phyloP scores from a whole-genome alignment of 352 stramenopile genomes.

The Globisporangium alternatum region DNA sequence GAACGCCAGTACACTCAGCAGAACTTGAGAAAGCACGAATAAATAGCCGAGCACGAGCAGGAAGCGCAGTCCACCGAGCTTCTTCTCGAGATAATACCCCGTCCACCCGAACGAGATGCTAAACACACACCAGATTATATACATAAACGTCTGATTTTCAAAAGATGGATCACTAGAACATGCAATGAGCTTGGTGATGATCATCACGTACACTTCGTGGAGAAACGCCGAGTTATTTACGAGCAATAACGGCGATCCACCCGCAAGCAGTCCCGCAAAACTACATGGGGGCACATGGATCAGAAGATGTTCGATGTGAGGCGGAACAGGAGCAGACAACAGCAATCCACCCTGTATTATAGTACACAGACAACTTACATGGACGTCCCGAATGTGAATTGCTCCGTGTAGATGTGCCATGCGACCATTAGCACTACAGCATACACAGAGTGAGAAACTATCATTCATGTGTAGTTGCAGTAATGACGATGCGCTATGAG shows the following conservation, averaged over 20 bases:
- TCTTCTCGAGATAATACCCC: constrained; percentile 26
- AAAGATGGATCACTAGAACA: not conserved
- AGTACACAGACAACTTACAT: constrained; percentile 3
- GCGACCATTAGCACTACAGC: constrained; percentile 11
- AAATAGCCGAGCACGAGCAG: constrained; percentile 18
- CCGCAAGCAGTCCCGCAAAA: constrained; percentile 1
- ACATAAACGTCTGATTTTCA: not conserved
- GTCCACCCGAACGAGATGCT: constrained; percentile 29
- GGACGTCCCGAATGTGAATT: constrained; percentile 9
- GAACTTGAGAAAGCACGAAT: constrained; percentile 21
- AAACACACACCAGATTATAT: not conserved
- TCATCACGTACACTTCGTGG: constrained; percentile 16
- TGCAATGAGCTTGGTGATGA: not conserved
- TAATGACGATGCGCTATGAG: not conserved
- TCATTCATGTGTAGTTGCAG: not conserved
- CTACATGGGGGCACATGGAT: not conserved
- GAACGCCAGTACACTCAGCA: constrained; percentile 21
- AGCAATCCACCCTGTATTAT: not conserved
- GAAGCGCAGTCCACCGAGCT: constrained; percentile 24
- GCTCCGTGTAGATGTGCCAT: constrained; percentile 15
- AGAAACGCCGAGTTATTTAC: constrained; percentile 11
- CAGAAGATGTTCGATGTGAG: not conserved
- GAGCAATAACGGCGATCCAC: constrained; percentile 3
- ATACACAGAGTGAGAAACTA: not conserved
- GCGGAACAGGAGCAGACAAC: not conserved